phyloP scores from a whole-genome alignment of 495 filamentous ascomycete genomes.

The Darksidea phi region DNA sequence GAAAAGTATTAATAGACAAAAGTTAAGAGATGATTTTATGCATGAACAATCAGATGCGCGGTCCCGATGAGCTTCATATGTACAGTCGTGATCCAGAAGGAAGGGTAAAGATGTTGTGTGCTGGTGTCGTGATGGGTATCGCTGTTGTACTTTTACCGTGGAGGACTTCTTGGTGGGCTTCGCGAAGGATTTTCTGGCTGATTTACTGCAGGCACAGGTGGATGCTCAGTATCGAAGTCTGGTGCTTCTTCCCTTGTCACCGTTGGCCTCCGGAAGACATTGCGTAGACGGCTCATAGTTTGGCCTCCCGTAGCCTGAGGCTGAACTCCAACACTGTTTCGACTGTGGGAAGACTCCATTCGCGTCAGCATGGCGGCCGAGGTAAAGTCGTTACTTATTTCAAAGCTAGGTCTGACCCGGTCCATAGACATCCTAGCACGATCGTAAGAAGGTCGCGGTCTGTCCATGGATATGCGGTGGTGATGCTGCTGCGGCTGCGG shows the following conservation, averaged over 20 bases:
- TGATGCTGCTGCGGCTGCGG: neutral
- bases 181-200: neutral
- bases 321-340: slow-evolving; percentile 4
- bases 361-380: slow-evolving; percentile 78
- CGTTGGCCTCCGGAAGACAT: slow-evolving; percentile 28
- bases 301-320: neutral
- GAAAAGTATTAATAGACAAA: slow-evolving; percentile 11
- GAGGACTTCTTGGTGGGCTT: slow-evolving; percentile 14
- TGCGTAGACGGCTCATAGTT: slow-evolving; percentile 29
- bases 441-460: slow-evolving; percentile 70
- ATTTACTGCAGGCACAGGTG: neutral
- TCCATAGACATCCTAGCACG: slow-evolving; percentile 74
- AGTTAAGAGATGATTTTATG: slow-evolving; percentile 26
- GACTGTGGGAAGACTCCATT: slow-evolving; percentile 57
- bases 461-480: slow-evolving; percentile 42
- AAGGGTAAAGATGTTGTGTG: slow-evolving; percentile 1
- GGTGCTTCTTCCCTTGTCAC: slow-evolving; percentile 31
- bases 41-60: slow-evolving; percentile 5
- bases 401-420: slow-evolving; percentile 72
- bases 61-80: slow-evolving; percentile 24
- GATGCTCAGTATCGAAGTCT: slow-evolving; percentile 3
- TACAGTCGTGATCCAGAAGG: slow-evolving; percentile 23
- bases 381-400: slow-evolving; percentile 85
- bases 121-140: slow-evolving; percentile 12
- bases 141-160: neutral